Percentiles rank a stretch among this genome's conserved stretches.
phyloP scores from a whole-genome alignment of 805 yeast genomes.

The Ogataea philodendri region DNA sequence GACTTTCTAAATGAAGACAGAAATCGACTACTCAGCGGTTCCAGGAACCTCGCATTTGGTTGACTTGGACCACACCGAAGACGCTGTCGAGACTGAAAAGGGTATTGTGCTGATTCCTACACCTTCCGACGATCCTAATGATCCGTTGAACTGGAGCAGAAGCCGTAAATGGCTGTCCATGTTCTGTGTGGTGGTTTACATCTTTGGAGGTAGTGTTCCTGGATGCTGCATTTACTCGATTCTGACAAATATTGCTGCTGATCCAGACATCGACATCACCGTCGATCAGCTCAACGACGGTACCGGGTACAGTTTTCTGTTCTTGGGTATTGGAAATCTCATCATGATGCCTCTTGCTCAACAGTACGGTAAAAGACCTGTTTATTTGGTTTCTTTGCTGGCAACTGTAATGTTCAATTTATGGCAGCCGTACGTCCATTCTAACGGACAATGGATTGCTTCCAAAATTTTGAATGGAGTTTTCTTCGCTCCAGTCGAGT shows the following conservation, averaged over 20 bases:
- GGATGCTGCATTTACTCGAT: slow-evolving; percentile 31
- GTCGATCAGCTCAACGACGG: slow-evolving; percentile 34
- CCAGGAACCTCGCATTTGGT: slow-evolving; percentile 20
- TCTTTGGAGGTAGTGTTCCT: slow-evolving; percentile 29
- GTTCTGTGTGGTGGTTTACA: slow-evolving; percentile 42
- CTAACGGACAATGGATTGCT: slow-evolving; percentile 35
- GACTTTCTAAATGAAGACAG: slow-evolving; percentile 4
- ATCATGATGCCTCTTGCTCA: slow-evolving; percentile 39
- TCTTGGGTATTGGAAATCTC: slow-evolving; percentile 40
- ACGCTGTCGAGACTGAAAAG: slow-evolving; percentile 19
- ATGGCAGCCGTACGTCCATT: slow-evolving; percentile 35
- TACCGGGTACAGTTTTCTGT: slow-evolving; percentile 40
- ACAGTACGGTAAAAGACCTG: slow-evolving; percentile 40
- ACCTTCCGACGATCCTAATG: slow-evolving; percentile 67
- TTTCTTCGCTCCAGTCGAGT: slow-evolving; percentile 41
- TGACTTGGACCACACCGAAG: slow-evolving; percentile 11
- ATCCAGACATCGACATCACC: slow-evolving; percentile 23
- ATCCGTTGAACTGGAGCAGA: slow-evolving; percentile 63
- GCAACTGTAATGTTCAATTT: slow-evolving; percentile 31
- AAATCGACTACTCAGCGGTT: slow-evolving; percentile 7
- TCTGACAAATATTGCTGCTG: slow-evolving; percentile 23
- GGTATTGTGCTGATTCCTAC: slow-evolving; percentile 58
- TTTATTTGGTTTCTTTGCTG: slow-evolving; percentile 34
- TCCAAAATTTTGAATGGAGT: slow-evolving; percentile 33
- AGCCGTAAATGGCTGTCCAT: slow-evolving; percentile 47